Percentiles rank a stretch among this genome's conserved stretches.
phyloP scores from a whole-genome alignment of 352 stramenopile genomes.

The Globisporangium heterothallicum region DNA sequence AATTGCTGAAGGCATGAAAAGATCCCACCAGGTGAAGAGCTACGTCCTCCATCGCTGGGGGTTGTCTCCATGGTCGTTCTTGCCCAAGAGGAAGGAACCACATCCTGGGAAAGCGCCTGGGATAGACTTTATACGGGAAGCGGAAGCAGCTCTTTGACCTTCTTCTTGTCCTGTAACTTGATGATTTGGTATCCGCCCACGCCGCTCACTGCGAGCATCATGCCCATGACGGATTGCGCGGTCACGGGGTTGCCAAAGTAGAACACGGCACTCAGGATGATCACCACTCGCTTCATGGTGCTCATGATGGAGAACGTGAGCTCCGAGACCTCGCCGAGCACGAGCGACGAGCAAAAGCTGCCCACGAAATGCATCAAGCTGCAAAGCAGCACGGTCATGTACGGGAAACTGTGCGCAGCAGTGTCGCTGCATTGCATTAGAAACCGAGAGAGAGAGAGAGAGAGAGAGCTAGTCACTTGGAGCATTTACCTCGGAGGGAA shows the following conservation, averaged over 20 bases:
- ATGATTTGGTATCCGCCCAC: slow-evolving; percentile 77
- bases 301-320: slow-evolving; percentile 89
- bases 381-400: slow-evolving; percentile 63
- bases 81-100: too few species aligned
- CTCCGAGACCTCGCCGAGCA: slow-evolving; percentile 82
- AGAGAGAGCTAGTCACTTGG: background rate
- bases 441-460: background rate
- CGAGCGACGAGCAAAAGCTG: slow-evolving; percentile 75
- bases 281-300: slow-evolving; percentile 86
- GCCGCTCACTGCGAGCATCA: slow-evolving; percentile 65
- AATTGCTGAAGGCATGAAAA: too few species aligned
- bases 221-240: slow-evolving; percentile 58
- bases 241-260: slow-evolving; percentile 85
- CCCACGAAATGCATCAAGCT: slow-evolving; percentile 82
- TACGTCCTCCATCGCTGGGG: too few species aligned
- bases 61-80: too few species aligned
- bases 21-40: too few species aligned
- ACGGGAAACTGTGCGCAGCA: slow-evolving; percentile 47
- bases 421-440: slow-evolving; percentile 9
- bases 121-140: slow-evolving; percentile 3
- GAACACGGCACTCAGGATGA: slow-evolving; percentile 78
- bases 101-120: too few species aligned
- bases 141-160: slow-evolving; percentile 9
- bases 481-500: slow-evolving; percentile 31
- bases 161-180: slow-evolving; percentile 59